Conservation (phyloP, 202 grass and related monocot species). For the Panicum hallii region DNA sequence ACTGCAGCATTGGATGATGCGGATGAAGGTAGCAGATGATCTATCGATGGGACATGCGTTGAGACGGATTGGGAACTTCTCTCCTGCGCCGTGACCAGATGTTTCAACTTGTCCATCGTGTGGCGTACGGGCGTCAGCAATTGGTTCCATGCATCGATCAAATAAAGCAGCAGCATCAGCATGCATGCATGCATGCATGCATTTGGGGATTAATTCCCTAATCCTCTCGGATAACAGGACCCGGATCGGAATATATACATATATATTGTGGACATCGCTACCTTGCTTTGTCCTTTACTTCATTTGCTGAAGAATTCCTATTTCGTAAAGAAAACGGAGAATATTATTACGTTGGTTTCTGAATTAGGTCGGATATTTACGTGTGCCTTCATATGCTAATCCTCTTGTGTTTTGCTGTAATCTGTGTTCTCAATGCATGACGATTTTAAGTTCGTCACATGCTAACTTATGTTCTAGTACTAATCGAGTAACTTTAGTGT, state of each 20-base stretch:
- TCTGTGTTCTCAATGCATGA: too few relatives aligned
- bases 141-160: slow-evolving; percentile 22
- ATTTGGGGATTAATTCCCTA: slow-evolving; percentile 49
- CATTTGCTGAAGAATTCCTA: slow-evolving; percentile 29
- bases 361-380: slow-evolving; percentile 17
- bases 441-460: too few relatives aligned
- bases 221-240: slow-evolving; percentile 36
- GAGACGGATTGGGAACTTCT: slow-evolving; percentile 32
- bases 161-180: neutral
- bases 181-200: neutral
- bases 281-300: slow-evolving; percentile 24
- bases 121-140: slow-evolving; percentile 36
- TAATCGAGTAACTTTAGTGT: too few relatives aligned
- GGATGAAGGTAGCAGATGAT: neutral
- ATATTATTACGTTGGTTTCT: slow-evolving; percentile 5
- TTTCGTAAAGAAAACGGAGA: neutral
- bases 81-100: slow-evolving; percentile 11
- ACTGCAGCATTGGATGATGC: neutral
- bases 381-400: neutral
- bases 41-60: neutral
- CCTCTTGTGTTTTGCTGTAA: neutral
- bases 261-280: slow-evolving; percentile 34
- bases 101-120: slow-evolving; percentile 28
- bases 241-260: slow-evolving; percentile 10
- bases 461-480: too few relatives aligned